A percentile compares a stretch with the other conserved stretches of the same genome.
Evolutionary conservation across 1,284 basidiomycete genomes (phyloP).

Genomic region (Fereydounia khargensis): DNA sequence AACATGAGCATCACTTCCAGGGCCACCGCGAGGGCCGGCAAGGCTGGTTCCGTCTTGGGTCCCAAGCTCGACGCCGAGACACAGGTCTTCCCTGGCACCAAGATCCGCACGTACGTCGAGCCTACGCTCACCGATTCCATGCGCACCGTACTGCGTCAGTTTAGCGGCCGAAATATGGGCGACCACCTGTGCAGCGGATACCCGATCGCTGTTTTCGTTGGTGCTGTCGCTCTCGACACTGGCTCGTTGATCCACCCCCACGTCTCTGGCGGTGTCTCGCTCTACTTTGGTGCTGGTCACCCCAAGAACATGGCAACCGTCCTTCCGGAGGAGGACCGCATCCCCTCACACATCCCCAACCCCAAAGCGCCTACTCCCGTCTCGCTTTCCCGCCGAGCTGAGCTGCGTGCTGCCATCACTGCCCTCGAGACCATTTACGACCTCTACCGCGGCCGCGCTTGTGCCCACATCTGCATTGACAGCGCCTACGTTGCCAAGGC

Average conservation of each 20-base stretch:
- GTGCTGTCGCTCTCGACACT: slow-evolving; percentile 27
- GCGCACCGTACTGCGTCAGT: slow-evolving; percentile 37
- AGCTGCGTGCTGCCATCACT: slow-evolving; percentile 32
- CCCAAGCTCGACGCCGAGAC: slow-evolving; percentile 24
- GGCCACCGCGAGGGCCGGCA: slow-evolving; percentile 7
- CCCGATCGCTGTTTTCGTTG: slow-evolving; percentile 41
- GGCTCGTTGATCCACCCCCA: slow-evolving; percentile 35
- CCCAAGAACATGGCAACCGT: slow-evolving; percentile 33
- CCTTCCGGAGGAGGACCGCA: slow-evolving; percentile 27
- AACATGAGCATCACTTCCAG: slow-evolving; percentile 16
- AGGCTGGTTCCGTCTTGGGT: slow-evolving; percentile 12
- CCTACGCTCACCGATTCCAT: slow-evolving; percentile 31
- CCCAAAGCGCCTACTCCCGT: slow-evolving; percentile 29
- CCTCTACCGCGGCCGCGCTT: slow-evolving; percentile 31
- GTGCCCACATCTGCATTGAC: slow-evolving; percentile 48
- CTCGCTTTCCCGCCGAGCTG: slow-evolving; percentile 36
- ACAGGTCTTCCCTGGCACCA: slow-evolving; percentile 29
- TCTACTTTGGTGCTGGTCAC: slow-evolving; percentile 36
- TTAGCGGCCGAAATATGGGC: slow-evolving; percentile 23
- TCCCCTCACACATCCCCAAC: slow-evolving; percentile 29
- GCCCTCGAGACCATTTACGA: slow-evolving; percentile 36
- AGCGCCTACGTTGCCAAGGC: slow-evolving; percentile 50
- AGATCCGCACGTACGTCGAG: slow-evolving; percentile 34
- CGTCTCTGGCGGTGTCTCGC: slow-evolving; percentile 21
- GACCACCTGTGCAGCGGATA: slow-evolving; percentile 41